Percentiles rank a stretch among this genome's conserved stretches.
phyloP scores from a whole-genome alignment of 352 stramenopile species.

The Globisporangium megalacanthum region DNA sequence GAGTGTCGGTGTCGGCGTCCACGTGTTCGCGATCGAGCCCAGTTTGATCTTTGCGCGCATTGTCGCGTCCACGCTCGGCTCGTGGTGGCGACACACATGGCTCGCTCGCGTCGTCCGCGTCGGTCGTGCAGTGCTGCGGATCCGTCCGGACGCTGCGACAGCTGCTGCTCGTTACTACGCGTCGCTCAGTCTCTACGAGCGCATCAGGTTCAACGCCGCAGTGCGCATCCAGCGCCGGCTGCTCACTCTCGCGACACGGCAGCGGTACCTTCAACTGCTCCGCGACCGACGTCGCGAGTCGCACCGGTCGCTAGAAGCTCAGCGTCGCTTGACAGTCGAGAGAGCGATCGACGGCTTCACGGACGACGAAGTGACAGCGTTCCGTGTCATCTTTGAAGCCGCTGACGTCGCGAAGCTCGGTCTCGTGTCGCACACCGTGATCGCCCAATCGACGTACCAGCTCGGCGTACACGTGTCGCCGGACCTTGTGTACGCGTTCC shows the following conservation, averaged over 20 bases:
- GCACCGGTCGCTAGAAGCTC: slow-evolving; percentile 29
- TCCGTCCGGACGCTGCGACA: slow-evolving; percentile 28
- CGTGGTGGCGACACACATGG: slow-evolving; percentile 50
- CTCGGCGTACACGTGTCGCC: slow-evolving; percentile 54
- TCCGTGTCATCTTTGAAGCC: slow-evolving; percentile 55
- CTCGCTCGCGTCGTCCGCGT: slow-evolving; percentile 35
- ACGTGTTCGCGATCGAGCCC: slow-evolving; percentile 48
- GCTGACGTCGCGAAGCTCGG: slow-evolving; percentile 57
- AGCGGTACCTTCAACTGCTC: slow-evolving; percentile 42
- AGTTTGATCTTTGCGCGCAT: slow-evolving; percentile 42
- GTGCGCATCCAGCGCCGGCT: slow-evolving; percentile 62
- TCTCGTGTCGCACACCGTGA: slow-evolving; percentile 59
- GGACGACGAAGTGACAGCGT: slow-evolving; percentile 57
- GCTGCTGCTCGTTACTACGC: slow-evolving; percentile 27
- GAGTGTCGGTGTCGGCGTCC: slow-evolving; percentile 35
- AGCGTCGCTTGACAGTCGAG: slow-evolving; percentile 35
- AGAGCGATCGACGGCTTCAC: slow-evolving; percentile 59
- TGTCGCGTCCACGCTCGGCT: slow-evolving; percentile 38
- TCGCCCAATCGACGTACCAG: slow-evolving; percentile 69
- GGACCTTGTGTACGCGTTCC: slow-evolving; percentile 37
- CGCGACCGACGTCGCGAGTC: slow-evolving; percentile 36
- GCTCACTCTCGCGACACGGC: slow-evolving; percentile 43
- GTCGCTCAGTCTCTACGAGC: slow-evolving; percentile 62
- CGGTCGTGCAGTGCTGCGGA: slow-evolving; percentile 40
- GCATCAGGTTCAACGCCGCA: slow-evolving; percentile 58